Evolutionary conservation across 805 yeast genomes (phyloP).

Genomic region (Ogataea methylovora): DNA sequence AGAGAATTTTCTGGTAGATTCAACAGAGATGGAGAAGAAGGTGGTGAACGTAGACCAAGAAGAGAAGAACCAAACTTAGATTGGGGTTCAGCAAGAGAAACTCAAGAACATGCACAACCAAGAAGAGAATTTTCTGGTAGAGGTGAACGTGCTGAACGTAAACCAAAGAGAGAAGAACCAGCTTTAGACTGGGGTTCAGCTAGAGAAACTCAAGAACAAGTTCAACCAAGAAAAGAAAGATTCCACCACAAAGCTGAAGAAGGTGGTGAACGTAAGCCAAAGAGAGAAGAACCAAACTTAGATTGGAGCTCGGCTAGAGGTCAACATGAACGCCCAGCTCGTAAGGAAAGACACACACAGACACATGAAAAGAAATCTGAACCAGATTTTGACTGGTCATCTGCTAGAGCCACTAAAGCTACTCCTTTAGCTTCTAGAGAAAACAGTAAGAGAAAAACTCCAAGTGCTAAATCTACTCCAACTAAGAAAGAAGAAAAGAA

Average conservation of each 20-base stretch:
- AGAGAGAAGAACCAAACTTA: conserved; percentile 44
- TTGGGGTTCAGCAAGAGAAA: conserved; percentile 41
- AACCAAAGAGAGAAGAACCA: conserved; percentile 16
- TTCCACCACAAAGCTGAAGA: conserved; percentile 23
- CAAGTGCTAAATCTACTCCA: too few relatives aligned
- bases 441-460: too few relatives aligned
- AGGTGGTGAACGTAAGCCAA: conserved; percentile 22
- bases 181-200: conserved; percentile 53
- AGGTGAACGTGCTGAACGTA: conserved; percentile 12
- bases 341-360: conserved; percentile 25
- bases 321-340: conserved; percentile 13
- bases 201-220: conserved; percentile 21
- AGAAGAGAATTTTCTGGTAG: conserved; percentile 24
- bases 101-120: conserved; percentile 11
- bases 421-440: too few relatives aligned
- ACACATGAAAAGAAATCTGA: conserved; percentile 21
- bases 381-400: conserved; percentile 37
- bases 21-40: conserved; percentile 19
- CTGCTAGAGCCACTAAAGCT: conserved; percentile 31
- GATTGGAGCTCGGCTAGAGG: conserved; percentile 37
- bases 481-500: conserved; percentile 12
- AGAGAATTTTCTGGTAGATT: conserved; percentile 36
- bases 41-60: conserved; percentile 27
- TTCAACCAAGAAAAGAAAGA: conserved; percentile 12
- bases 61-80: conserved; percentile 53